Evolutionary conservation across 306 rosid genomes (phyloP), one percentile per base, ranked within the genome.

Genomic region (Albizia julibrissin): DNA sequence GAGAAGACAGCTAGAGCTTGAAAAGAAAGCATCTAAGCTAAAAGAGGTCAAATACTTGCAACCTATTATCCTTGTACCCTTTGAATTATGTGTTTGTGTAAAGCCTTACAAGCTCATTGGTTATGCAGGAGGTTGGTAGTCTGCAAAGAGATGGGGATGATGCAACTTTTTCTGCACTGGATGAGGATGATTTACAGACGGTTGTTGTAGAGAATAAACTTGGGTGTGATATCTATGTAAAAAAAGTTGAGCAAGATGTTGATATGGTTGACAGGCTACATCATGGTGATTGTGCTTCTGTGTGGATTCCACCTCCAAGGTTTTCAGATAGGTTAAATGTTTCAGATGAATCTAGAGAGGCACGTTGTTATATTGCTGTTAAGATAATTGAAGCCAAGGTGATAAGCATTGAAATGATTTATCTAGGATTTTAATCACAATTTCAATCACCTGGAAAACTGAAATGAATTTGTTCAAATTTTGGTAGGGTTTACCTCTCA

Each of bases 371-470:
- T 86, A 84, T 95, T 83, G 93, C 96, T 56, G 88, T 95, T 37
- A 97, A 92, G 89, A 93, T 95, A 67, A 87, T 90, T 73, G 94
- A 93, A 88, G 98, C 98, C 83, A 93, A 95, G 99, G 99, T 95
- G 71, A 83, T 75, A 72, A 69, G 29, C 82, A 62, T 66, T 82
- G 76, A 52, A 82, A 81, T 76, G 75, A 54, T 72, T 76, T 72
- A 77, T 69, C 26, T 79, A 72, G 66, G 26, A 37, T 42, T 71
- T 66, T 52, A 21, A 59, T 67, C 52, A 5, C 19, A 62, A 12
- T 80, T 44, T 61, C 72, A 67, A 34, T 79, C 19, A 40, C 31
- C 72, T 77, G 75, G 29, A 68, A 82, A 39, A 69, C 74, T 85
- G 74, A 85, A 83, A 44, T 58, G 67, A 70, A 54, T 75, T 78